A percentile compares a stretch with the other conserved stretches of the same genome.
Evolutionary conservation across 495 filamentous ascomycete species (phyloP).

Genomic region (Extremus antarcticus): DNA sequence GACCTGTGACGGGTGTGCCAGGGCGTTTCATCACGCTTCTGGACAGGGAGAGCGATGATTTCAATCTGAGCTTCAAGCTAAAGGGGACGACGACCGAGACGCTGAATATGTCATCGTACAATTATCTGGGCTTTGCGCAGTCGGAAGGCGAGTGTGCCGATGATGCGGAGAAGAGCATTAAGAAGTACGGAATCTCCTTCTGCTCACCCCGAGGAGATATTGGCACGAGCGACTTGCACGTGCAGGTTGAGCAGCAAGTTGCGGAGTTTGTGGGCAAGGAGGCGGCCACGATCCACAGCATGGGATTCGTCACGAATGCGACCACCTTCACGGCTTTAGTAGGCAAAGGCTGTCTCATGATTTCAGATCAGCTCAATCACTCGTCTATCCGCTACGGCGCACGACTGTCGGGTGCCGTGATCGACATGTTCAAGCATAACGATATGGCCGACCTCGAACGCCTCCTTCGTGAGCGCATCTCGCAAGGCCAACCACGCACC

Average conservation of each 20-base stretch:
- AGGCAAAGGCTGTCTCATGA: conserved; percentile 80
- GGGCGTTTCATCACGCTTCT: conserved; percentile 87
- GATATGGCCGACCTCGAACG: conserved; percentile 80
- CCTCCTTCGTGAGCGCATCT: conserved; percentile 78
- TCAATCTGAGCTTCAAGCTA: conserved; percentile 76
- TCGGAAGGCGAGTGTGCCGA: conserved; percentile 96
- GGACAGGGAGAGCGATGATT: conserved; percentile 76
- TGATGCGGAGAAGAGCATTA: conserved; percentile 72
- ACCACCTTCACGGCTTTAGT: conserved; percentile 83
- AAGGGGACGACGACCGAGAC: conserved; percentile 91
- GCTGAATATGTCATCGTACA: conserved; percentile 97
- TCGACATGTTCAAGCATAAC: conserved; percentile 94
- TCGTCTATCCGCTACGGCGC: conserved; percentile 92
- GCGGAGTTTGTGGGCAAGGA: conserved; percentile 90
- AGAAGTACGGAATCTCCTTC: conserved; percentile 70
- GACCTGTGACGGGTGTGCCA: conserved; percentile 85
- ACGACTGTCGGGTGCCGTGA: conserved; percentile 86
- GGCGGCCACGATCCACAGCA: conserved; percentile 91
- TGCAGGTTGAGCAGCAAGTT: conserved; percentile 80
- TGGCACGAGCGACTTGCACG: conserved; percentile 76
- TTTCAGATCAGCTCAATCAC: conserved; percentile 96
- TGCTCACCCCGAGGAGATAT: conserved; percentile 72
- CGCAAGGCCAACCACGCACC: conserved; percentile 90
- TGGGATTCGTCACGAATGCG: conserved; percentile 95
- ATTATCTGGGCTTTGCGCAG: conserved; percentile 96